Evolutionary conservation across 169 alveolate genomes (phyloP).

Genomic region (Cryptosporidium sp.): DNA sequence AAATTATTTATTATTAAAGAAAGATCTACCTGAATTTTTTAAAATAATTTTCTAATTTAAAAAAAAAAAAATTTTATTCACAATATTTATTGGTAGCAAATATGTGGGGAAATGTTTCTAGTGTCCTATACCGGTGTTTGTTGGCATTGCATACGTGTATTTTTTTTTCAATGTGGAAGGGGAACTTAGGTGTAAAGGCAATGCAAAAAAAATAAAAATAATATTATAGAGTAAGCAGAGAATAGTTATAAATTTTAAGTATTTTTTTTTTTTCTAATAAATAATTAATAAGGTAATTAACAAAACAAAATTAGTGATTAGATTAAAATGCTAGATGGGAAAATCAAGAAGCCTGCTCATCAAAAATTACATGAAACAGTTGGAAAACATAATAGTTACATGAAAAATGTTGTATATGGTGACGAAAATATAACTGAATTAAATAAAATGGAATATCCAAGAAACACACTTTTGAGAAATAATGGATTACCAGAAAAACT

Average conservation of each 20-base stretch:
- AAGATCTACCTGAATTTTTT: too few species aligned
- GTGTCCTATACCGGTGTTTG: conserved; percentile 41
- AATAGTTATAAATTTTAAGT: background rate
- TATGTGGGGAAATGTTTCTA: conserved; percentile 3
- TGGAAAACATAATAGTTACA: background rate
- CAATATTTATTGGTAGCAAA: background rate
- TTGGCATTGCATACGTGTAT: conserved; percentile 31
- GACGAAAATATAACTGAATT: conserved; percentile 1
- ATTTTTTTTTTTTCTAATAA: too few species aligned
- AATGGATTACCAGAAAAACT: conserved; percentile 61
- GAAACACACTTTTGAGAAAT: conserved; percentile 15
- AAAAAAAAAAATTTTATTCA: background rate
- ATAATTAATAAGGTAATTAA: background rate
- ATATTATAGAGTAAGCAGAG: background rate
- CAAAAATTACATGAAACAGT: background rate
- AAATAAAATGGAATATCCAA: conserved; percentile 19
- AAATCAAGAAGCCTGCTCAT: background rate
- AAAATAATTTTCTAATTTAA: background rate
- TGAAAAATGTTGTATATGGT: conserved; percentile 8
- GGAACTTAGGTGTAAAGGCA: conserved; percentile 2
- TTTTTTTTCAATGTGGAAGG: conserved; percentile 24
- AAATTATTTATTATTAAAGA: too few species aligned
- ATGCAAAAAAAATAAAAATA: background rate
- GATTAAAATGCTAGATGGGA: conserved; percentile 8
- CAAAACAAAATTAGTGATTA: background rate